These are phyloP conservation scores for Liquidambar formosana DNA, from an alignment of 164 flowering plant genomes.

Conservation along the genomic window DNA sequence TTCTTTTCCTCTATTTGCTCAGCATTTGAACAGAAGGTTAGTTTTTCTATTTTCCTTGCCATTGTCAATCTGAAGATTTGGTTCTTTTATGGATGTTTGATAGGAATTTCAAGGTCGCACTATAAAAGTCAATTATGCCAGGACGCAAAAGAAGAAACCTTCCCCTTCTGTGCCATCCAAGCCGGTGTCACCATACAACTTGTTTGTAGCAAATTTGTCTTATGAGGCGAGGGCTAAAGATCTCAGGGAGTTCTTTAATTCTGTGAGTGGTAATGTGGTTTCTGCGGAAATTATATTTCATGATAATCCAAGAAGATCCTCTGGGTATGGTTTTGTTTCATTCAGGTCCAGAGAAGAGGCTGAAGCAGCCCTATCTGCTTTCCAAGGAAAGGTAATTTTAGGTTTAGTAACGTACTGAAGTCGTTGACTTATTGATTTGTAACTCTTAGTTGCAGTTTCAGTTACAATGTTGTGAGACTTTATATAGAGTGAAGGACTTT, in stretches of 20 bases:
- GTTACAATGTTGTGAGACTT: neutral
- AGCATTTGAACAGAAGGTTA: neutral
- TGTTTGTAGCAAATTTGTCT: slow-evolving; percentile 75
- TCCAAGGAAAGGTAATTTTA: slow-evolving; percentile 69
- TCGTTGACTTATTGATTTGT: neutral
- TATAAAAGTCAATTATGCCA: slow-evolving; percentile 60
- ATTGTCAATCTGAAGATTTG: neutral
- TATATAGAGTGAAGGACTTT: neutral
- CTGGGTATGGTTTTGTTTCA: slow-evolving; percentile 86
- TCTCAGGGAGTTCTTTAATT: slow-evolving; percentile 63
- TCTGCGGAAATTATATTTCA: slow-evolving; percentile 64
- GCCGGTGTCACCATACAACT: slow-evolving; percentile 39
- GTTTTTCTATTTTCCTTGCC: neutral
- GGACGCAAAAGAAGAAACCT: slow-evolving; percentile 38
- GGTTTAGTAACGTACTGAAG: neutral
- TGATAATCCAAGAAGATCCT: slow-evolving; percentile 57
- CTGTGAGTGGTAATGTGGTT: slow-evolving; percentile 38
- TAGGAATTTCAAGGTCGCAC: slow-evolving; percentile 73
- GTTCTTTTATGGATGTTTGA: neutral
- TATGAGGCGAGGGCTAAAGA: slow-evolving; percentile 59
- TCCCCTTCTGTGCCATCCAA: slow-evolving; percentile 31
- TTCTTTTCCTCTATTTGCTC: too few species aligned
- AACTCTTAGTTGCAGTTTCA: neutral
- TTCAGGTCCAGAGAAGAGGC: slow-evolving; percentile 63
- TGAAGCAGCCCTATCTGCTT: slow-evolving; percentile 59